phyloP scores from a whole-genome alignment of 1,284 basidiomycete genomes.

The Peniophora sp. region DNA sequence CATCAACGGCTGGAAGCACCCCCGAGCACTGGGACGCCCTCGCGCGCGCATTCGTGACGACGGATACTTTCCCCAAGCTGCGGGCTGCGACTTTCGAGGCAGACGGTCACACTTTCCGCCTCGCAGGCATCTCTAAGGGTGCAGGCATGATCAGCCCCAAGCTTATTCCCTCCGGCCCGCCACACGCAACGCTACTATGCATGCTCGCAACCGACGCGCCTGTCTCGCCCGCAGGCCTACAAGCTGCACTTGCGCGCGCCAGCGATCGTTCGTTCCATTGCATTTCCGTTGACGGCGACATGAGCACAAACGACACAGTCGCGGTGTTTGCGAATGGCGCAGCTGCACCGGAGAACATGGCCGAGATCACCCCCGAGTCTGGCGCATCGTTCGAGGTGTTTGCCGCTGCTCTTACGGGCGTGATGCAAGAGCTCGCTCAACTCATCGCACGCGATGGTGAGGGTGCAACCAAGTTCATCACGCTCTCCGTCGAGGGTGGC shows the following conservation, averaged over 20 bases:
- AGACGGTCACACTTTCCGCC: slow-evolving; percentile 56
- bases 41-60: slow-evolving; percentile 98
- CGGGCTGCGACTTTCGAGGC: slow-evolving; percentile 76
- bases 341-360: slow-evolving; percentile 35
- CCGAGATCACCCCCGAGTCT: slow-evolving; percentile 59
- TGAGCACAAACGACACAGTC: slow-evolving; percentile 98
- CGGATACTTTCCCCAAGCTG: slow-evolving; percentile 97
- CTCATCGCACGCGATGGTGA: slow-evolving; percentile 96
- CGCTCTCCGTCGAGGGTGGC: slow-evolving; percentile 77
- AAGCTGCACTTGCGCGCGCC: slow-evolving; percentile 85
- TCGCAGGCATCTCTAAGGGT: slow-evolving; percentile 97
- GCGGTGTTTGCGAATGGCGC: slow-evolving; percentile 90
- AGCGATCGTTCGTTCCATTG: slow-evolving; percentile 94
- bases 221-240: slow-evolving; percentile 73
- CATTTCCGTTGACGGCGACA: slow-evolving; percentile 96
- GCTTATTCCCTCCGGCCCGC: slow-evolving; percentile 61
- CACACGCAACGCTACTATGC: slow-evolving; percentile 92
- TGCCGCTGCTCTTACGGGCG: slow-evolving; percentile 74
- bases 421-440: slow-evolving; percentile 87
- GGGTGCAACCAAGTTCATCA: slow-evolving; percentile 97
- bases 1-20: slow-evolving; percentile 40
- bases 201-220: slow-evolving; percentile 91
- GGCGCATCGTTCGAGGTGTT: slow-evolving; percentile 67
- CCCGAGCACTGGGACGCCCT: slow-evolving; percentile 80
- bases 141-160: slow-evolving; percentile 98